phyloP scores from a whole-genome alignment of 257 asterid species.

The Penstemon newberryi region DNA sequence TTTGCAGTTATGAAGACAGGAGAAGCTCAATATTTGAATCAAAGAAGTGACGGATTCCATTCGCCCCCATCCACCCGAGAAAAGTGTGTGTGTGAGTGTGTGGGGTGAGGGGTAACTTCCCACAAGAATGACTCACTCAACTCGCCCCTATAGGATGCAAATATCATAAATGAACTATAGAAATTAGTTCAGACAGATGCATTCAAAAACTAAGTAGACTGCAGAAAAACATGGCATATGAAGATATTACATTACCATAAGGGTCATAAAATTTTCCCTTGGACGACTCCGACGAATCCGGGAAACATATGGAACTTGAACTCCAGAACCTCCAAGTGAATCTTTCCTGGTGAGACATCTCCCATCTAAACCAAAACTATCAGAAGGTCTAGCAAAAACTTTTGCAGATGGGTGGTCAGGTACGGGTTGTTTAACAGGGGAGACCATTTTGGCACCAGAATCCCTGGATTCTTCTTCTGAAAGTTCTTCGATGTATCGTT shows the following conservation, averaged over 20 bases:
- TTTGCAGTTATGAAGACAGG: conserved; percentile 2
- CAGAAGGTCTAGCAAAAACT: conserved; percentile 43
- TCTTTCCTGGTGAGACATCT: conserved; percentile 67
- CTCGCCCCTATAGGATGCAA: conserved; percentile 2
- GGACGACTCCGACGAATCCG: conserved; percentile 89
- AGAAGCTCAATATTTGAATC: not conserved
- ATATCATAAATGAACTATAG: conserved; percentile 6
- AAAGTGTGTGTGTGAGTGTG: not conserved
- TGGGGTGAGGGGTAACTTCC: not conserved
- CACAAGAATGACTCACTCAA: conserved; percentile 22
- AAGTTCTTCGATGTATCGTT: conserved; percentile 81
- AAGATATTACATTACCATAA: conserved; percentile 57
- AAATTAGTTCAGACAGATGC: conserved; percentile 21
- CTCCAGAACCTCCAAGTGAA: conserved; percentile 84
- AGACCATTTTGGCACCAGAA: conserved; percentile 48
- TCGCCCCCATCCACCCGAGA: conserved; percentile 16
- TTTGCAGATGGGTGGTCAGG: conserved; percentile 37
- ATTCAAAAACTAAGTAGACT: not conserved
- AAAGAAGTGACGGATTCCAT: not conserved
- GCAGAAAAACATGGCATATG: not conserved
- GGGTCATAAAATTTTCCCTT: conserved; percentile 72
- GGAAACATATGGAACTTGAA: conserved; percentile 83
- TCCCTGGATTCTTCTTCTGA: conserved; percentile 77
- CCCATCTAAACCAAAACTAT: conserved; percentile 42
- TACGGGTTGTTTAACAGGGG: conserved; percentile 36